phyloP scores from a whole-genome alignment of 768 basidiomycete genomes.

The Termitomyces sp. region DNA sequence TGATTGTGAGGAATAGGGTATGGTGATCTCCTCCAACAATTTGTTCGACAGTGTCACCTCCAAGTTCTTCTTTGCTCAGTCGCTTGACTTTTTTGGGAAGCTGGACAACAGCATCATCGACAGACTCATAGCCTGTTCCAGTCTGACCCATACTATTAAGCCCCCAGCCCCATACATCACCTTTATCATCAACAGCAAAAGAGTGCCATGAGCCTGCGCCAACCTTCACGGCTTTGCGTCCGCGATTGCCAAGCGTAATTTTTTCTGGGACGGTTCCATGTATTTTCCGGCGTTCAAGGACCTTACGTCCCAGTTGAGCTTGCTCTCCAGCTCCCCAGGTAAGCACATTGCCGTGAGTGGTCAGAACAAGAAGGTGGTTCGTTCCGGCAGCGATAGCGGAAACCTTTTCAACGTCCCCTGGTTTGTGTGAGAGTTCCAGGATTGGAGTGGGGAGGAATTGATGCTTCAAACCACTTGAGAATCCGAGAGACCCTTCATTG shows the following conservation, averaged over 20 bases:
- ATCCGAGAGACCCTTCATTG: slow-evolving; percentile 81
- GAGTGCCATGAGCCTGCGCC: slow-evolving; percentile 85
- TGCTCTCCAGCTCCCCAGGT: slow-evolving; percentile 91
- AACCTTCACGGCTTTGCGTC: slow-evolving; percentile 53
- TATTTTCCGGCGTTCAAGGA: slow-evolving; percentile 82
- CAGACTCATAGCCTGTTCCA: slow-evolving; percentile 47
- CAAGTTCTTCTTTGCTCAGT: slow-evolving; percentile 56
- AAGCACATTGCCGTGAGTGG: slow-evolving; percentile 81
- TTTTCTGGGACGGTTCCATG: slow-evolving; percentile 88
- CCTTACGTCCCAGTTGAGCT: slow-evolving; percentile 85
- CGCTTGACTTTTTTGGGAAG: slow-evolving; percentile 59
- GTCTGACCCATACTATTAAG: slow-evolving; percentile 86
- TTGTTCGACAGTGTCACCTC: slow-evolving; percentile 57
- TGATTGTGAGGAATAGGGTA: slow-evolving; percentile 79
- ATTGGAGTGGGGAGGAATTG: slow-evolving; percentile 64
- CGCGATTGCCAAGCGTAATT: slow-evolving; percentile 66
- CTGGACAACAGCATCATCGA: slow-evolving; percentile 48
- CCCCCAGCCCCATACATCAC: slow-evolving; percentile 94
- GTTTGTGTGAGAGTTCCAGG: slow-evolving; percentile 53
- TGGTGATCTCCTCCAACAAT: slow-evolving; percentile 87
- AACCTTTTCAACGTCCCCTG: slow-evolving; percentile 65
- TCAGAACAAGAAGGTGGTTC: slow-evolving; percentile 88
- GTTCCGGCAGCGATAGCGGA: slow-evolving; percentile 73
- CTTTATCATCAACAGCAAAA: slow-evolving; percentile 82
- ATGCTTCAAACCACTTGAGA: slow-evolving; percentile 58